Evolutionary conservation across 169 alveolate genomes (phyloP).

Genomic region (Eimeria necatrix): DNA sequence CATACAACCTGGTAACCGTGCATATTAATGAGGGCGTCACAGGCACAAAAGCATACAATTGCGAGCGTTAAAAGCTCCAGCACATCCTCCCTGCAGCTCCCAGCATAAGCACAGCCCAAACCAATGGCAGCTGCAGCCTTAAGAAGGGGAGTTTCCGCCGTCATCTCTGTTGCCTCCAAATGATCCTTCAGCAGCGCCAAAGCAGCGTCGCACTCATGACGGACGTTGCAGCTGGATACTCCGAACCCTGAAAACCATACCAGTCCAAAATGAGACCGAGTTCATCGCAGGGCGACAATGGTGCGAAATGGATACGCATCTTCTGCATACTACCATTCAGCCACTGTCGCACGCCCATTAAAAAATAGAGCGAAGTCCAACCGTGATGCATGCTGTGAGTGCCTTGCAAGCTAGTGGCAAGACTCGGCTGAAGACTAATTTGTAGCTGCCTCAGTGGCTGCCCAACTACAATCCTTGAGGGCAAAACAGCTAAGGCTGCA

Average conservation of each 20-base stretch:
- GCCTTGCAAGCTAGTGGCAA: no score
- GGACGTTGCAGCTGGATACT: constrained; percentile 86
- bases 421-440: no score
- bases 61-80: constrained; percentile 81
- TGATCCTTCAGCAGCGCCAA: constrained; percentile 96
- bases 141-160: constrained; percentile 67
- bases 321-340: no score
- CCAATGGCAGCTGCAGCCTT: constrained; percentile 80
- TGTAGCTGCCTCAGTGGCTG: no score
- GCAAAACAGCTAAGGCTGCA: no score
- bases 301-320: background rate
- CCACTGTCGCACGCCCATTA: no score
- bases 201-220: constrained; percentile 97
- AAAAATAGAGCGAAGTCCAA: no score
- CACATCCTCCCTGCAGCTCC: constrained; percentile 96
- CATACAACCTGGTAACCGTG: background rate
- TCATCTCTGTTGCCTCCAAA: constrained; percentile 88
- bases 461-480: no score
- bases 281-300: background rate
- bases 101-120: constrained; percentile 99
- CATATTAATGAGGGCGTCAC: background rate
- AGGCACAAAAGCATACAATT: constrained; percentile 50
- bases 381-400: no score
- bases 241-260: constrained; percentile 89
- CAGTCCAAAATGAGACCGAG: background rate